Percentiles rank a stretch among this genome's conserved stretches.
phyloP scores from a whole-genome alignment of 495 filamentous ascomycete species.

The Lasiosphaeria miniovina region DNA sequence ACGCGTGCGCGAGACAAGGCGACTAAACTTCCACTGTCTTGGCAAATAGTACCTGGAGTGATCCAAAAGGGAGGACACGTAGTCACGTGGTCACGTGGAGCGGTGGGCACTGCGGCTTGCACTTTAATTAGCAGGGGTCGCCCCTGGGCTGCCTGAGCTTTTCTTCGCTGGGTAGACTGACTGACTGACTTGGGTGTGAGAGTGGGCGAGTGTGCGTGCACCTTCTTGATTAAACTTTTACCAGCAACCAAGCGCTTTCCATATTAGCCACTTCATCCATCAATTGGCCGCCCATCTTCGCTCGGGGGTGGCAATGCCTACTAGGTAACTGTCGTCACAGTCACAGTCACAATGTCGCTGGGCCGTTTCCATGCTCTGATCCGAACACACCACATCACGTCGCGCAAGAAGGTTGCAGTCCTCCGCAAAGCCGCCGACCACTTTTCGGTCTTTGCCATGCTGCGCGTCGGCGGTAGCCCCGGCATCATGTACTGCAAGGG shows the following conservation, averaged over 20 bases:
- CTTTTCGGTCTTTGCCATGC: conserved; percentile 56
- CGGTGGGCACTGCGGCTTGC: not conserved
- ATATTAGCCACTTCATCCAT: no score
- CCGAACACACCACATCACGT: conserved; percentile 78
- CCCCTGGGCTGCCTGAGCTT: not conserved
- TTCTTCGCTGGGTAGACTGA: not conserved
- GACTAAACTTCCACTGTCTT: not conserved
- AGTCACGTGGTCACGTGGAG: conserved; percentile 16
- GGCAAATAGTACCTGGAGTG: no score
- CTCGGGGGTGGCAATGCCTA: not conserved
- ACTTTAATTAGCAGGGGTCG: not conserved
- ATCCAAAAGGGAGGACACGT: not conserved
- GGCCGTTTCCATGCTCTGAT: conserved; percentile 61
- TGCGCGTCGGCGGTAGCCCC: conserved; percentile 63
- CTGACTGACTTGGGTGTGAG: no score
- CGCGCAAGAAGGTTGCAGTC: conserved; percentile 69
- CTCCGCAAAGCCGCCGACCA: conserved; percentile 61
- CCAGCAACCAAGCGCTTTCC: no score
- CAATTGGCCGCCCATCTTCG: not conserved
- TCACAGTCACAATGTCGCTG: conserved; percentile 7
- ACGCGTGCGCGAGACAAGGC: not conserved
- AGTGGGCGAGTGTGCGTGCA: no score
- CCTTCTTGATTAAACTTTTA: no score
- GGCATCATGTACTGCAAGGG: conserved; percentile 80
- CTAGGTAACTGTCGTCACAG: not conserved